Conservation (phyloP, 306 rosid species). For the Prunus campanulata region DNA sequence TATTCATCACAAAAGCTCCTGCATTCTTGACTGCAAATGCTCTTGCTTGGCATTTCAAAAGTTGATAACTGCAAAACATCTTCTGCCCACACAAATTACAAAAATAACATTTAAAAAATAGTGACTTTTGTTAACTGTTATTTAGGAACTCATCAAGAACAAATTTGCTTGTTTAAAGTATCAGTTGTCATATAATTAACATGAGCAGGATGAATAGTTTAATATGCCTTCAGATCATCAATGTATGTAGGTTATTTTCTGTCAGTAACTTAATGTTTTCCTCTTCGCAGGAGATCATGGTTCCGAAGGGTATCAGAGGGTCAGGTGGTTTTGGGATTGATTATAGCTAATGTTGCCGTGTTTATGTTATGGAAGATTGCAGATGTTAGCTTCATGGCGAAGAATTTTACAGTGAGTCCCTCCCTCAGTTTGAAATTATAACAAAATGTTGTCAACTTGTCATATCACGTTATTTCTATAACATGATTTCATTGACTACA, state of each 20-base stretch:
- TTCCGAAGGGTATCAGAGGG: constrained; percentile 33
- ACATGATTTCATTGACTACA: constrained; percentile 15
- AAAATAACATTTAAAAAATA: not conserved
- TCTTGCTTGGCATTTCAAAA: not conserved
- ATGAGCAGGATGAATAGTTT: no score
- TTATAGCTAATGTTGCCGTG: constrained; percentile 73
- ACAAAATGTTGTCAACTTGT: constrained; percentile 11
- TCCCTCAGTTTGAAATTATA: constrained; percentile 15
- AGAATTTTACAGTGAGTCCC: constrained; percentile 71
- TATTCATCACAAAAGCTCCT: constrained; percentile 7
- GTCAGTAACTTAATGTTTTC: constrained; percentile 27
- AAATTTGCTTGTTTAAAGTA: not conserved
- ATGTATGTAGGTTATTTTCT: not conserved
- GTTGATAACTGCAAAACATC: not conserved
- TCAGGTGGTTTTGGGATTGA: constrained; percentile 61
- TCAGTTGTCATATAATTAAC: no score
- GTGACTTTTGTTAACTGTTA: not conserved
- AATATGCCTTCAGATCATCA: no score
- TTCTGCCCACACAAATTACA: not conserved
- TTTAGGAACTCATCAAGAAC: not conserved
- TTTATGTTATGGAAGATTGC: constrained; percentile 62
- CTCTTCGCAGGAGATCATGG: constrained; percentile 63
- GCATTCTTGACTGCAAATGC: not conserved
- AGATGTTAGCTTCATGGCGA: constrained; percentile 52
- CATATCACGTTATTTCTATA: constrained; percentile 12